Conservation (phyloP, 208 protist genomes). For the Crithidia fasciculata region DNA sequence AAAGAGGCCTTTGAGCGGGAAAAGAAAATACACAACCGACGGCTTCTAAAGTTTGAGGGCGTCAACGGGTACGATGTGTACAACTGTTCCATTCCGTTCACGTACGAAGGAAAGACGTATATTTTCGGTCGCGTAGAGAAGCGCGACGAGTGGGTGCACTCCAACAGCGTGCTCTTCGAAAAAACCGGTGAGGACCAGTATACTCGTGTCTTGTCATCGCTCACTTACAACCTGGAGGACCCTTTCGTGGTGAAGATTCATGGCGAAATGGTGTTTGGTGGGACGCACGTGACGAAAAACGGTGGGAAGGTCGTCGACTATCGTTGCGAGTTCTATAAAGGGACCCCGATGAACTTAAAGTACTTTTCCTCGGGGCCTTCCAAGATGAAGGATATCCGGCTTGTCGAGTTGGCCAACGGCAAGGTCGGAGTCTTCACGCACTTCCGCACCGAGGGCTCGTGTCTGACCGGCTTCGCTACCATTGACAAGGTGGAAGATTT, state of each 20-base stretch:
- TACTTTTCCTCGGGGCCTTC: slow-evolving; percentile 58
- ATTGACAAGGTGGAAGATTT: slow-evolving; percentile 59
- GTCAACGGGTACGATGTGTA: slow-evolving; percentile 62
- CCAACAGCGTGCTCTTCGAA: slow-evolving; percentile 53
- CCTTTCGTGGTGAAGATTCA: slow-evolving; percentile 67
- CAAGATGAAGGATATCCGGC: slow-evolving; percentile 66
- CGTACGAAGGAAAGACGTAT: slow-evolving; percentile 54
- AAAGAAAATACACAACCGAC: slow-evolving; percentile 39
- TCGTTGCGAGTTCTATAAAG: slow-evolving; percentile 66
- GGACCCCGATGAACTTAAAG: slow-evolving; percentile 39
- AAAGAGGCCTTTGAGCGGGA: slow-evolving; percentile 62
- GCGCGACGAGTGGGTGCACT: slow-evolving; percentile 59
- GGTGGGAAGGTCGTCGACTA: slow-evolving; percentile 48
- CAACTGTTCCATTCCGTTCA: slow-evolving; percentile 69
- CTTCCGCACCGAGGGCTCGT: slow-evolving; percentile 51
- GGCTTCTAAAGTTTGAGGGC: slow-evolving; percentile 42
- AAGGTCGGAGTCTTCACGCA: slow-evolving; percentile 68
- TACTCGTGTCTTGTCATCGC: slow-evolving; percentile 23
- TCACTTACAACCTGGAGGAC: slow-evolving; percentile 61
- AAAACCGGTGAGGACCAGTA: slow-evolving; percentile 50
- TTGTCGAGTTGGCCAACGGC: slow-evolving; percentile 52
- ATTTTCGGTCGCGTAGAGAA: slow-evolving; percentile 68
- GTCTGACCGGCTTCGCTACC: slow-evolving; percentile 58
- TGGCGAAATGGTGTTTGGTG: slow-evolving; percentile 66
- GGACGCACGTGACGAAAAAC: slow-evolving; percentile 56